Conservation (phyloP, 1,284 basidiomycete genomes). For the Mycena sp. region DNA sequence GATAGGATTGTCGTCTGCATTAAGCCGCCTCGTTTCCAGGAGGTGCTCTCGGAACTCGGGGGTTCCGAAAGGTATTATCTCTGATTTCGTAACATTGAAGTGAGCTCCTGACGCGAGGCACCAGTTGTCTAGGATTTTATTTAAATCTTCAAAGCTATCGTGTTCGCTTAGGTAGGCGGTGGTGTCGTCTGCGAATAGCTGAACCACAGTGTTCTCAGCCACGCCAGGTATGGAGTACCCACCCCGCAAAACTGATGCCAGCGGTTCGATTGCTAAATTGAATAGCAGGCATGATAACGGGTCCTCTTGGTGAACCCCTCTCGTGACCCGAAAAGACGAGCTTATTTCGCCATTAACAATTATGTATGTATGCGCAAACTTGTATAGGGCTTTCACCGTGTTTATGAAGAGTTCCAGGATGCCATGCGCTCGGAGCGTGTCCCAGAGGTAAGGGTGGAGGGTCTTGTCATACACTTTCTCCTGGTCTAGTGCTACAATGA, state of each 20-base stretch:
- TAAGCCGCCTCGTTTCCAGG: constrained; percentile 5
- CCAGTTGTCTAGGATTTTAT: neutral
- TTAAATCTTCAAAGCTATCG: too few relatives aligned
- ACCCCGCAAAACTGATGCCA: neutral
- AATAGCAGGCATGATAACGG: neutral
- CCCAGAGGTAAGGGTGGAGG: too few relatives aligned
- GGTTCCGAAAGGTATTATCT: constrained; percentile 5
- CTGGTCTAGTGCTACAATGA: too few relatives aligned
- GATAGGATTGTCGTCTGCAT: neutral
- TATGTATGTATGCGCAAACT: too few relatives aligned
- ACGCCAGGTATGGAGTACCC: too few relatives aligned
- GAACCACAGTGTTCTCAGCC: constrained; percentile 11
- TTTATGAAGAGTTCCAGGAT: neutral
- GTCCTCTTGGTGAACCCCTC: neutral
- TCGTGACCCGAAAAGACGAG: neutral
- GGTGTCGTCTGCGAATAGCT: constrained; percentile 32
- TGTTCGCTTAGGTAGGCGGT: too few relatives aligned
- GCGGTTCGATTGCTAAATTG: constrained; percentile 10
- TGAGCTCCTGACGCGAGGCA: constrained; percentile 1
- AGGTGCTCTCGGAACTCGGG: neutral
- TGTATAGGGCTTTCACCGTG: neutral
- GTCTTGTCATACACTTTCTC: too few relatives aligned
- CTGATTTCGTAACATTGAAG: constrained; percentile 2
- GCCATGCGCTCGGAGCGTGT: neutral
- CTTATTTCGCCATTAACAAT: too few relatives aligned